Conservation (phyloP, 257 asterid genomes). For the Nicotiana benthamiana region DNA sequence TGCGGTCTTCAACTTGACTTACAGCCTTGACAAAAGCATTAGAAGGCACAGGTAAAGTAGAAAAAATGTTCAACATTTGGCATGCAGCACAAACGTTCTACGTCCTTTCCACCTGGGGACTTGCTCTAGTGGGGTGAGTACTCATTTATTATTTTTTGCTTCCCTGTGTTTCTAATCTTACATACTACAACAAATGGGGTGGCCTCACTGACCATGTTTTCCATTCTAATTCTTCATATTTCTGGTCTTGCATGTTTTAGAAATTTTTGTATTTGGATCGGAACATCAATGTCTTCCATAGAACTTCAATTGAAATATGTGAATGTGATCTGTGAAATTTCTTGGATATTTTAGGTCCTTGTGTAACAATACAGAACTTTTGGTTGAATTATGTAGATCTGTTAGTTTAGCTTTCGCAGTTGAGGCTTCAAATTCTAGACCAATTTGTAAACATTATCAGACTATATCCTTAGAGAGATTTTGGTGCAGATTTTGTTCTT, state of each 20-base stretch:
- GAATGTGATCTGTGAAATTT: not conserved
- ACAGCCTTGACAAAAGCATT: constrained; percentile 69
- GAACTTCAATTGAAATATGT: not conserved
- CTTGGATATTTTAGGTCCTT: too few relatives aligned
- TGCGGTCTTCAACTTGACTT: constrained; percentile 7
- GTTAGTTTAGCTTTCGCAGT: not conserved
- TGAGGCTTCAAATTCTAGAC: not conserved
- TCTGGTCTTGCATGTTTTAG: not conserved
- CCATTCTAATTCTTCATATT: not conserved
- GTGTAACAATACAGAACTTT: not conserved
- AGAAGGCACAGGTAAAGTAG: constrained; percentile 66
- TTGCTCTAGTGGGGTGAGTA: constrained; percentile 75
- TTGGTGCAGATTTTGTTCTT: not conserved
- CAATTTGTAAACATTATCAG: not conserved
- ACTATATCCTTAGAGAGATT: not conserved
- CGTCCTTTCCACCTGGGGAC: constrained; percentile 85
- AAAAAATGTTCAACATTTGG: constrained; percentile 71
- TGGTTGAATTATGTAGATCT: not conserved
- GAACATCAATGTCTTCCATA: not conserved
- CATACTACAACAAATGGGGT: not conserved
- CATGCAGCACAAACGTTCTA: constrained; percentile 72
- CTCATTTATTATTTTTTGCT: not conserved
- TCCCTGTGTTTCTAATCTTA: not conserved
- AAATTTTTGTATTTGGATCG: not conserved
- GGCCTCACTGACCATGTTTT: not conserved